Evolutionary conservation across 108 stramenopile species (phyloP).

Genomic region (Nitzschia sp.): DNA sequence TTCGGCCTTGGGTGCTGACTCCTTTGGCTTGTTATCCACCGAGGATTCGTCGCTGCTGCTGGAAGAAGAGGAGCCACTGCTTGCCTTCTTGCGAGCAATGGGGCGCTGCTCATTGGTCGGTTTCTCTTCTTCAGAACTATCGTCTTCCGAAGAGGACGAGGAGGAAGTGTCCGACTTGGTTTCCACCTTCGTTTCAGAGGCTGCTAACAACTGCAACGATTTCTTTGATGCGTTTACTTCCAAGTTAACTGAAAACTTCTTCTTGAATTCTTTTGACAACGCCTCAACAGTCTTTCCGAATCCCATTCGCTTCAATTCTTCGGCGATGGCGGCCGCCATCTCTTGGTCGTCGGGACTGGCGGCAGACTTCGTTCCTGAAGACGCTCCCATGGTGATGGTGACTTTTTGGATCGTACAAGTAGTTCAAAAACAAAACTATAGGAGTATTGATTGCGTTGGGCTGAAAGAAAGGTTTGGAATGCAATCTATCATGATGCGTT

Average conservation of each 20-base stretch:
- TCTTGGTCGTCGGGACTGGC: slow-evolving; percentile 7
- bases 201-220: slow-evolving; percentile 1
- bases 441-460: too few species aligned
- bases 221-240: not conserved
- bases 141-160: slow-evolving; percentile 15
- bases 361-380: not conserved
- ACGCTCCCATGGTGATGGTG: not conserved
- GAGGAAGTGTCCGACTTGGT: slow-evolving; percentile 6
- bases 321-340: slow-evolving; percentile 37
- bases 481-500: too few species aligned
- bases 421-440: too few species aligned
- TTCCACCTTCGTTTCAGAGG: not conserved
- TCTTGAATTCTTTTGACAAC: slow-evolving; percentile 42
- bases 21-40: not conserved
- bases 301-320: slow-evolving; percentile 18
- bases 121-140: slow-evolving; percentile 13
- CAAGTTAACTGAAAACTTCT: slow-evolving; percentile 12
- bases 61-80: slow-evolving; percentile 2
- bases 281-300: slow-evolving; percentile 27
- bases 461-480: too few species aligned
- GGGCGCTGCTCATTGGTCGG: not conserved
- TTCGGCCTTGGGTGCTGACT: not conserved
- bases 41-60: slow-evolving; percentile 3
- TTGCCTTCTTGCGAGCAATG: slow-evolving; percentile 14
- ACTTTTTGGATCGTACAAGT: too few species aligned